phyloP scores from a whole-genome alignment of 345 rosid species.

The Euphorbia pulcherrima region DNA sequence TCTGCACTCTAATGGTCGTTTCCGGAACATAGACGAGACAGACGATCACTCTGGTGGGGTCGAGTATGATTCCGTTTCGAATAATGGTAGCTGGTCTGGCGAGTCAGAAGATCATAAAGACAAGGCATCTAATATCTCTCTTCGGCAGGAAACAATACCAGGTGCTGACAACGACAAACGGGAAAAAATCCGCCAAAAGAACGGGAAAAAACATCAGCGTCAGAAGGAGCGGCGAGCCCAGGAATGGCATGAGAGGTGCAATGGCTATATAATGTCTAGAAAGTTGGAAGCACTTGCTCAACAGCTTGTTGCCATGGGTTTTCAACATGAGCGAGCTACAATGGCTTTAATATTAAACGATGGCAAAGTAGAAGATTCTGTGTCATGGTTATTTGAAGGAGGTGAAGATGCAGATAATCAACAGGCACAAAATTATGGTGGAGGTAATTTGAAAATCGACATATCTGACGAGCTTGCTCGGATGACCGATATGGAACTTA shows the following conservation, averaged over 20 bases:
- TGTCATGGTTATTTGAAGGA: slow-evolving; percentile 75
- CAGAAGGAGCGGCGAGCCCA: slow-evolving; percentile 88
- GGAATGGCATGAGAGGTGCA: slow-evolving; percentile 74
- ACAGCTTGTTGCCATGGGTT: slow-evolving; percentile 84
- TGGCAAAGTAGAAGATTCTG: slow-evolving; percentile 84
- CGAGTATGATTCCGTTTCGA: slow-evolving; percentile 76
- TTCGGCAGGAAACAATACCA: slow-evolving; percentile 52
- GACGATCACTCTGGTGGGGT: slow-evolving; percentile 52
- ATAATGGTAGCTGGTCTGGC: slow-evolving; percentile 88
- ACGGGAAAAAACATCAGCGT: slow-evolving; percentile 87
- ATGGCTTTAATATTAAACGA: slow-evolving; percentile 81
- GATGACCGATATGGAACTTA: slow-evolving; percentile 59
- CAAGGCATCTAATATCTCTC: slow-evolving; percentile 39
- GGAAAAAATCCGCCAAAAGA: slow-evolving; percentile 84
- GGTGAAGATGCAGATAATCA: slow-evolving; percentile 57
- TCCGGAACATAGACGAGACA: slow-evolving; percentile 63
- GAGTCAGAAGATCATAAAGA: slow-evolving; percentile 95
- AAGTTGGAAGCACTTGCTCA: slow-evolving; percentile 80
- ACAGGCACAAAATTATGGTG: slow-evolving; percentile 40
- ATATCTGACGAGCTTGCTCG: slow-evolving; percentile 79
- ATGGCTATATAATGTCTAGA: slow-evolving; percentile 78
- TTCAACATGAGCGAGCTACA: slow-evolving; percentile 74
- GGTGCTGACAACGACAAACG: slow-evolving; percentile 79
- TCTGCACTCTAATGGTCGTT: slow-evolving; percentile 57
- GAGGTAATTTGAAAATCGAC: slow-evolving; percentile 67